These are phyloP conservation scores for Candida tammaniensis DNA, from an alignment of 805 yeast genomes.

Conservation along the genomic window DNA sequence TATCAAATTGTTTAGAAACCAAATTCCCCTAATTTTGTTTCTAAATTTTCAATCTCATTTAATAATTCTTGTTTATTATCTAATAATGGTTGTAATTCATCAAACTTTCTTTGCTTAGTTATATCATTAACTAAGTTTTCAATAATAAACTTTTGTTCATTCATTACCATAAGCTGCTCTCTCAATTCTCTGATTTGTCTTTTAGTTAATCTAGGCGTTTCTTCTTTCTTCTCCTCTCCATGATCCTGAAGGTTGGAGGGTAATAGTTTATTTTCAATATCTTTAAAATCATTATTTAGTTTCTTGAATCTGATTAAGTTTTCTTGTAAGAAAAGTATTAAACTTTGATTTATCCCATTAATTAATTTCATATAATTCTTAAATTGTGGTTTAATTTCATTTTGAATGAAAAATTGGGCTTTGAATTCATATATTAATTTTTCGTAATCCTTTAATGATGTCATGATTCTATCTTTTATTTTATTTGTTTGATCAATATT, in stretches of 20 bases:
- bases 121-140: slow-evolving; percentile 60
- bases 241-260: slow-evolving; percentile 17
- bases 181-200: slow-evolving; percentile 56
- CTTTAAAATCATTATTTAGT: slow-evolving; percentile 47
- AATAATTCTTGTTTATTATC: slow-evolving; percentile 57
- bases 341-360: slow-evolving; percentile 55
- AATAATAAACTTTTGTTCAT: slow-evolving; percentile 78
- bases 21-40: slow-evolving; percentile 53
- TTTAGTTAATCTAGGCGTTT: slow-evolving; percentile 38
- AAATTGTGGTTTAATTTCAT: slow-evolving; percentile 14
- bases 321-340: slow-evolving; percentile 62
- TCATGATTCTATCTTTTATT: slow-evolving; percentile 12
- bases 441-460: slow-evolving; percentile 32
- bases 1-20: slow-evolving; percentile 31
- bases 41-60: slow-evolving; percentile 45
- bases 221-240: slow-evolving; percentile 6
- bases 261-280: slow-evolving; percentile 16
- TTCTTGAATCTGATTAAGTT: slow-evolving; percentile 63
- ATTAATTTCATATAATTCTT: slow-evolving; percentile 25
- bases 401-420: slow-evolving; percentile 15
- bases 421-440: slow-evolving; percentile 21
- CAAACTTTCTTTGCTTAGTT: slow-evolving; percentile 69
- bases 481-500: slow-evolving; percentile 6
- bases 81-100: slow-evolving; percentile 63
- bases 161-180: slow-evolving; percentile 80